Evolutionary conservation across 257 asterid genomes (phyloP), one percentile per base, ranked within the genome.

Genomic region (Solanum tacnaense): DNA sequence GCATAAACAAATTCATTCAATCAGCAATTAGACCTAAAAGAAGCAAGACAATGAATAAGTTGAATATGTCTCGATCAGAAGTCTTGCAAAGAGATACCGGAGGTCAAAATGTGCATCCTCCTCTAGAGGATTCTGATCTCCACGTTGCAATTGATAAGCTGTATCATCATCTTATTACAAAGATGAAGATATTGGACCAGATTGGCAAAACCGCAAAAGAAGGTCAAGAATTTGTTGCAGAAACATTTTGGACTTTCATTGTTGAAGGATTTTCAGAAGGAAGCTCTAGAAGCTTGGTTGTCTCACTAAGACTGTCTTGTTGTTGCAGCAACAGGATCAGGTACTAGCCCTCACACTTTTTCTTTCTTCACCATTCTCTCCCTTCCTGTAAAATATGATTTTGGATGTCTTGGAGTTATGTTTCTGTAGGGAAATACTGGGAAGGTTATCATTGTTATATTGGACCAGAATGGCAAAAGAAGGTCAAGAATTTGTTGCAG

Each of bases 251-350:
- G 98, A 56, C 86, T 84, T 91, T 90, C 94, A 60, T 89, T 92
- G 46, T 89, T 94, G 92, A 95, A 94, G 91, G 65, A 87, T 44
- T 95, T 95, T 87, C 98, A 95, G 88, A 92, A 92, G 89, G 95
- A 95, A 91, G 97, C 92, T 72, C 91, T 94, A 84, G 92, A 88
- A 87, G 93, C 96, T 87, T 95, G 98, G 95, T 78, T 93, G 87
- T 90, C 88, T 41, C 92, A 91, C 88, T 89, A 88, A 90, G 98
- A 94, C 56, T 92, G 96, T 88, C 94, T 95, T 83, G 91, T 93
- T 86, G 94, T 95, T 86, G 94, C 98, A 34, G 98, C 98, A 52
- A 95, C 98, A n/a, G 97, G 98, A 93, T 94, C 98, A 86, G 98
- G 98, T 94, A 92, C 46, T 10, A 84, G 72, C 75, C 44, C 58